Base-by-base conservation (phyloP, 2,329 filamentous ascomycete genomes). In the Byssothecium circinans region DNA sequence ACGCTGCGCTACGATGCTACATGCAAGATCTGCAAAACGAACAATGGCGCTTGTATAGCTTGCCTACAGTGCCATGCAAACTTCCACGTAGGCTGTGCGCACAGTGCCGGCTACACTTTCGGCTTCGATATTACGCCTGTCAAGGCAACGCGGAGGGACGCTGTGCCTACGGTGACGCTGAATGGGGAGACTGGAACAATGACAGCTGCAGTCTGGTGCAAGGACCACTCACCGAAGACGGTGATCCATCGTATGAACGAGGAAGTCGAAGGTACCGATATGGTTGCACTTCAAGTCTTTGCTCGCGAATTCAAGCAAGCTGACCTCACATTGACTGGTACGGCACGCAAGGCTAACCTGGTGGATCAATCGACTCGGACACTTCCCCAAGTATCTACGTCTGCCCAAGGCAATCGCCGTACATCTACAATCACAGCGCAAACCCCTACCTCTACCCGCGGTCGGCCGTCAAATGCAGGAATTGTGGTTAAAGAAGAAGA, bases 251-350 rank as follows among this genome's bases (percentile, higher is more conserved):
- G 79, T 10, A 89, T 96, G 77, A 81, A 88, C 53, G 91, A 96
- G 56, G 68, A 82, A 18, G 84, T 87, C 10, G 84, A 86, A 45
- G 84, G 87, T 17, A 78, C 78, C n/a, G 84, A 84, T n/a, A 73
- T 84, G 43, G 95, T 86, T 59, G 90, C 89, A 8, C 75, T 99
- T 41, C 91, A 96, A 68, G 78, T 95, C 20, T 99, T 88, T 67
- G 89, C 87, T 36, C 86, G 87, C 57, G 91, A 86, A 48, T 96
- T 90, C 77, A 99, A 99, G 71, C 92, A 97, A 72, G 92, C 94
- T 8, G 94, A 99, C 67, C 81, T 92, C 33, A 84, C 88, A 2
- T 75, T 96, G 59, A 96, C 91, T 2, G 94, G 94, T 22, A 96
- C 92, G 15, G 89, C 94, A 18, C 87, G 94, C 45, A 96, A 96